Base-by-base conservation (phyloP, 208 protist species). In the Trypanosoma avium region DNA sequence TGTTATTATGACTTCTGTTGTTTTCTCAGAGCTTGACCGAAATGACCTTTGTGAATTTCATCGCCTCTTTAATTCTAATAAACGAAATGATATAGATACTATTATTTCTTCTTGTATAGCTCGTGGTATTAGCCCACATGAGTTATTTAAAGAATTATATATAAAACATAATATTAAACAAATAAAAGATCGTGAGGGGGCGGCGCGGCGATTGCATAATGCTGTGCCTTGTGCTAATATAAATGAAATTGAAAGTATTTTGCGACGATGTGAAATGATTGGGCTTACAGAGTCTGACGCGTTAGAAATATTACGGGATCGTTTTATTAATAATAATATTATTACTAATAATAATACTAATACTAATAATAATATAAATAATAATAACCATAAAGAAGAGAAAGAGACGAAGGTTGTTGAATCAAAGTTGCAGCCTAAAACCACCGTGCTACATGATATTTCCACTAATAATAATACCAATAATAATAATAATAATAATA, bases 31-130 rank as follows among this genome's bases (percentile, higher is more conserved):
- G 42, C 46, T 74, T 26, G 84, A 90, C 21, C 56, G 47, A 60
- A 48, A 67, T 15, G 84, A 90, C 32, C 52, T 87, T 29, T 49
- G 56, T 40, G 81, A 83, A 35, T 55, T 90, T 46, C 79, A 79
- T 35, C 81, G 84, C 55, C 61, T 84, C 22, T 75, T 77, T 47
- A 68, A 90, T 62, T 82, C 78, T 40, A 58, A 72, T 7, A 87
- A 86, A 67, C 59, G 77, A 9, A 72, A 66, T 13, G 60, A 66
- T 43, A 67, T 86, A 1, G 69, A 81, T 22, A 40, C 61, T 1
- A 54, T 65, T 0, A 58, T 86, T 4, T 47, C 40, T 3, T 49
- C 35, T 1, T 70, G 73, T 17, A 56, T 67, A 17, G 26, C 38
- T n/a, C 59, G 61, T 1, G 76, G 71, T 1, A 67, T 61, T 24